Conservation (phyloP, 805 yeast species). For the Candida gorgasii region DNA sequence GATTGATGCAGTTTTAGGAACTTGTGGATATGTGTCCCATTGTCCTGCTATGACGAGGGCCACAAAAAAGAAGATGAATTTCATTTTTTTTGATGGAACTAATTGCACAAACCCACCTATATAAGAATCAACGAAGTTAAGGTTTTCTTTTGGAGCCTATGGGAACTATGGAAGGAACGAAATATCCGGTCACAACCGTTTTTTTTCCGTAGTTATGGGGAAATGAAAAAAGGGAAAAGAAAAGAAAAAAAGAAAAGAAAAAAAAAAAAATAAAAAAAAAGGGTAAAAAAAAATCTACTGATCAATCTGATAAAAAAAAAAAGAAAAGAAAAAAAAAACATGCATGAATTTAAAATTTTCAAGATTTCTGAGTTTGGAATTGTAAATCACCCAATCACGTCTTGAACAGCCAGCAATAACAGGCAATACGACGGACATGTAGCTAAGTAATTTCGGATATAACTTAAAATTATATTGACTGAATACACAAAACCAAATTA, state of each 20-base stretch:
- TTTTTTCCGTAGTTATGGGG: too few species aligned
- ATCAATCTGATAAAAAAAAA: conserved; percentile 9
- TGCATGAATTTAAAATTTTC: conserved; percentile 2
- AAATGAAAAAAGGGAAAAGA: background rate
- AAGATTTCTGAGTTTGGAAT: background rate
- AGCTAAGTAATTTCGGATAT: background rate
- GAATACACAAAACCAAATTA: conserved; percentile 3
- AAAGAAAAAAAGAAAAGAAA: background rate
- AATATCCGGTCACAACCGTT: too few species aligned
- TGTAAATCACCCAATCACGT: background rate
- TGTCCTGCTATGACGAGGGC: conserved; percentile 25
- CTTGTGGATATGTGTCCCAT: conserved; percentile 47
- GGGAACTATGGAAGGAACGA: too few species aligned
- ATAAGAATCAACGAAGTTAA: conserved; percentile 5
- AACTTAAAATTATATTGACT: background rate
- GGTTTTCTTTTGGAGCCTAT: too few species aligned
- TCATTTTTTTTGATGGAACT: background rate
- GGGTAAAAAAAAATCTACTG: conserved; percentile 1
- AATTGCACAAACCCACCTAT: conserved; percentile 1
- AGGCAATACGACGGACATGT: background rate
- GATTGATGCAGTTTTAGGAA: conserved; percentile 47
- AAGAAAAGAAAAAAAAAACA: background rate
- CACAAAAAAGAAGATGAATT: conserved; percentile 11
- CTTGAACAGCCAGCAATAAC: background rate
- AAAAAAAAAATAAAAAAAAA: background rate